Conservation (phyloP, 768 basidiomycete species). For the Tricholoma sp. region DNA sequence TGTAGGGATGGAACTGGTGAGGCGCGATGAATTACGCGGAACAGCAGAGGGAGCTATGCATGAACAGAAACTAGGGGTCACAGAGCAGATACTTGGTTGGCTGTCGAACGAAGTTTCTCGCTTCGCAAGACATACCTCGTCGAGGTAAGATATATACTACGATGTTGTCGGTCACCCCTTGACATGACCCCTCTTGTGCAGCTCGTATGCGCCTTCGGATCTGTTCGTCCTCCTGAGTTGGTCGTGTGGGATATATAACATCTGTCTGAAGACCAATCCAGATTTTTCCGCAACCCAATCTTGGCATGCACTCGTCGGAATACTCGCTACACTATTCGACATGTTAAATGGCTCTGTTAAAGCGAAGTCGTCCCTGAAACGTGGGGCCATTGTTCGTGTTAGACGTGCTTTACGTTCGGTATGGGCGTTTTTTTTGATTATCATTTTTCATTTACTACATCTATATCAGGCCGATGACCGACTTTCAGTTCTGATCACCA, state of each 20-base stretch:
- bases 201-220: slow-evolving; percentile 54
- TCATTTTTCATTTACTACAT: not conserved
- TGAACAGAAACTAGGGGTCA: slow-evolving; percentile 49
- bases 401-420: slow-evolving; percentile 69
- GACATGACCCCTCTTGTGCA: slow-evolving; percentile 15
- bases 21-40: slow-evolving; percentile 53
- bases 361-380: slow-evolving; percentile 55
- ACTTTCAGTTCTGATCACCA: slow-evolving; percentile 46
- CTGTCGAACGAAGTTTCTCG: slow-evolving; percentile 59
- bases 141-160: slow-evolving; percentile 42
- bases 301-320: slow-evolving; percentile 49
- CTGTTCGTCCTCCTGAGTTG: slow-evolving; percentile 69
- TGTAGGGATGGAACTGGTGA: slow-evolving; percentile 59
- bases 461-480: slow-evolving; percentile 31
- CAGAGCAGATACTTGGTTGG: slow-evolving; percentile 76
- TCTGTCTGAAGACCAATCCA: slow-evolving; percentile 40
- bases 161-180: not conserved
- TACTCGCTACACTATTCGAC: slow-evolving; percentile 59
- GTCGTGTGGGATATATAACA: slow-evolving; percentile 58
- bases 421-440: slow-evolving; percentile 5
- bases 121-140: slow-evolving; percentile 44
- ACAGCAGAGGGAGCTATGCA: slow-evolving; percentile 31
- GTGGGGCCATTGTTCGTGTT: slow-evolving; percentile 53
- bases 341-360: slow-evolving; percentile 47
- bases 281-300: slow-evolving; percentile 40